Base-by-base conservation (phyloP, 2,329 filamentous ascomycete species). In the Arthroderma uncinatum region DNA sequence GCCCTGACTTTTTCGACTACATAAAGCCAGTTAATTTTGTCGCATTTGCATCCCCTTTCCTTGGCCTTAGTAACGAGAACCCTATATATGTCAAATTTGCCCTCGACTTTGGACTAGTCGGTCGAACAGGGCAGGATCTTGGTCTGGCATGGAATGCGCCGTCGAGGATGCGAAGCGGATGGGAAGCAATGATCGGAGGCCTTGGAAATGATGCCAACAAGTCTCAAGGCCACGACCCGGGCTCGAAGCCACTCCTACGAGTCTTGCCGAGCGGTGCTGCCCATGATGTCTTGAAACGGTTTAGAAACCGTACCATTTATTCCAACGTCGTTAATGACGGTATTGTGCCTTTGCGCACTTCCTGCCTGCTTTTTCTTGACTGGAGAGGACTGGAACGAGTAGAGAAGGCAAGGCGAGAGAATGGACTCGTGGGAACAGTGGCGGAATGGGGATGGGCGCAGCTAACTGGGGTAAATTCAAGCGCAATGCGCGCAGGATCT, bases 301-400 rank as follows among this genome's bases (percentile, higher is more conserved):
- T 97, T 70, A 79, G 89, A 21, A 95, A 94, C 68, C 80, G 92
- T 14, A 97, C 93, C 0, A 79, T 96, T 1, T 97, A 97, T 70
- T 95, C 91, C 1, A 97, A 97, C 66, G 91, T 97, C 10, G 92
- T 97, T 63, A 97, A 97, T 67, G 92, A 97, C 71, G 92, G 91
- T 2, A 96, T 98, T 63, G 93, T 98, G 3, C 93, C 93, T 2
- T 75, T 98, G 34, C 83, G 93, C 21, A 98, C 93, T 3, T 97
- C 92, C 61, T 98, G 92, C 70, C 76, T 98, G n/a, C 74, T 98
- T 4, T 98, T 98, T 66, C 76, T 98, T 1, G 93, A 98, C 68
- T 98, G 93, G 93, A 87, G 91, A 71, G 93, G 93, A 0, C 76
- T 98, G 2, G 92, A 87, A 4, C 85, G 89, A 39, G 93, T 98